Evolutionary conservation across 768 basidiomycete genomes (phyloP).

Genomic region (Termitomyces heimii): DNA sequence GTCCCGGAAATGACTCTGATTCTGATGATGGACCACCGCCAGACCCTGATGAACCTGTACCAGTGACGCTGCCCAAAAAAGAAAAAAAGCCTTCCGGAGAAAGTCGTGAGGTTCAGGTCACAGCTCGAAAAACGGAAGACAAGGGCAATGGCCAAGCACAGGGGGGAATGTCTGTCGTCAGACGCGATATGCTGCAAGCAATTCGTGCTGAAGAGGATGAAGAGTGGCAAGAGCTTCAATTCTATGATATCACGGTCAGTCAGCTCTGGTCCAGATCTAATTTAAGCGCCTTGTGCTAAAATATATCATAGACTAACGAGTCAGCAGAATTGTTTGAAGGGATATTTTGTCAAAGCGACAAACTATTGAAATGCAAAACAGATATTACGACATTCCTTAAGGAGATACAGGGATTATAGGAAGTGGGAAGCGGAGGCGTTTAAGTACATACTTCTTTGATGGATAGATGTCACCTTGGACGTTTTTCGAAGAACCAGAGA

Average conservation of each 20-base stretch:
- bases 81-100: slow-evolving; percentile 57
- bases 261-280: neutral
- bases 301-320: slow-evolving; percentile 44
- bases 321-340: slow-evolving; percentile 53
- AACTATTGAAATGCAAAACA: slow-evolving; percentile 46
- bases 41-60: slow-evolving; percentile 67
- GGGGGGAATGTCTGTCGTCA: slow-evolving; percentile 62
- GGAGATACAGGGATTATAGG: slow-evolving; percentile 47
- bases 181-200: slow-evolving; percentile 73
- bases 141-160: slow-evolving; percentile 42
- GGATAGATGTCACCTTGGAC: slow-evolving; percentile 8
- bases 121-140: slow-evolving; percentile 66
- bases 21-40: slow-evolving; percentile 76
- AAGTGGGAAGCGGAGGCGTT: neutral
- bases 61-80: slow-evolving; percentile 42
- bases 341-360: slow-evolving; percentile 54
- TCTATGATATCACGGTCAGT: slow-evolving; percentile 59
- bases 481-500: neutral
- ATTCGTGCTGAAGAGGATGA: slow-evolving; percentile 77
- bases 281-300: slow-evolving; percentile 1
- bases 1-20: slow-evolving; percentile 56
- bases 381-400: slow-evolving; percentile 52
- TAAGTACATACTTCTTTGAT: slow-evolving; percentile 1
- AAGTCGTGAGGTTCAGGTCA: slow-evolving; percentile 71
- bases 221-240: slow-evolving; percentile 64